These are phyloP conservation scores for Bisporella sp. DNA, from an alignment of 2,329 filamentous ascomycete species.

Conservation along the genomic window DNA sequence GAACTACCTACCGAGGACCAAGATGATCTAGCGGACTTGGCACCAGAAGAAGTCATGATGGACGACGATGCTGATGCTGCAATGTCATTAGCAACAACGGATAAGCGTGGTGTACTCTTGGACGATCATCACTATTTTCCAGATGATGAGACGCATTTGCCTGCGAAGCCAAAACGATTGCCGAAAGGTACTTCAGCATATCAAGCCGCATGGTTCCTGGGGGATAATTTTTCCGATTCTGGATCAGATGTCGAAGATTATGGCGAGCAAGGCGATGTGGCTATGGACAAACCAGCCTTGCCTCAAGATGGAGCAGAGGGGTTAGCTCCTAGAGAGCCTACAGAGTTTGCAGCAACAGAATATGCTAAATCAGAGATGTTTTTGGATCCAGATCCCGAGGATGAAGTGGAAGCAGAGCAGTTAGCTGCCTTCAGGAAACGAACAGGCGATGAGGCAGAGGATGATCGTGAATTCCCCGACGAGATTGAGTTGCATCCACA, in stretches of 20 bases:
- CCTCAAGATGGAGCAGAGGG: slow-evolving; percentile 83
- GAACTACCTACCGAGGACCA: slow-evolving; percentile 70
- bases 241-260: slow-evolving; percentile 75
- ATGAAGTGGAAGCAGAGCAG: slow-evolving; percentile 71
- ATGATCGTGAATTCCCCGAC: slow-evolving; percentile 93
- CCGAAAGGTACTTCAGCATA: slow-evolving; percentile 91
- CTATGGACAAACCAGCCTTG: slow-evolving; percentile 45
- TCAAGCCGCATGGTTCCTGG: slow-evolving; percentile 89
- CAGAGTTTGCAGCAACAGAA: slow-evolving; percentile 76
- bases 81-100: slow-evolving; percentile 39
- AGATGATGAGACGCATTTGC: slow-evolving; percentile 65
- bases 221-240: slow-evolving; percentile 65
- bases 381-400: slow-evolving; percentile 65
- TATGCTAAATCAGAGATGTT: slow-evolving; percentile 95
- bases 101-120: slow-evolving; percentile 80
- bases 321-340: slow-evolving; percentile 57
- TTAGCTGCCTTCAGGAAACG: slow-evolving; percentile 74
- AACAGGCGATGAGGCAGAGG: slow-evolving; percentile 73
- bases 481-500: slow-evolving; percentile 92
- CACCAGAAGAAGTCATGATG: slow-evolving; percentile 82
- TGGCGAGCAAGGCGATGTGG: slow-evolving; percentile 54
- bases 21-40: slow-evolving; percentile 76
- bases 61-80: slow-evolving; percentile 48
- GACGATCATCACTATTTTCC: slow-evolving; percentile 99
- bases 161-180: slow-evolving; percentile 61